Evolutionary conservation across 495 filamentous ascomycete genomes (phyloP).

Genomic region (Penicillium malachiteum): DNA sequence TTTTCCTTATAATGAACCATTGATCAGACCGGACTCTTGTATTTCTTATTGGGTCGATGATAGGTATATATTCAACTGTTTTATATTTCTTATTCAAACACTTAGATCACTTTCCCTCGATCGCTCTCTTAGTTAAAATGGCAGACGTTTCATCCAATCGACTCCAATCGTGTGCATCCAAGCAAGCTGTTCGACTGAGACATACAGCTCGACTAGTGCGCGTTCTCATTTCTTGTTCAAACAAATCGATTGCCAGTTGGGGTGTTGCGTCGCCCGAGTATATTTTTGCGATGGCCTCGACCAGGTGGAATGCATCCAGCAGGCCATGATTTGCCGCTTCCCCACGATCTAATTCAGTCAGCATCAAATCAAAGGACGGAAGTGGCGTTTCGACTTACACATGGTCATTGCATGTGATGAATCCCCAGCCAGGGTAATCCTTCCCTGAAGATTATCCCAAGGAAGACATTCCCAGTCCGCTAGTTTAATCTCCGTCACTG

Average conservation of each 20-base stretch:
- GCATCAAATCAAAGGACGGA: neutral
- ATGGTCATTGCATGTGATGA: conserved; percentile 65
- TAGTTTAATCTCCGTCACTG: conserved; percentile 49
- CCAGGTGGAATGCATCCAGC: conserved; percentile 39
- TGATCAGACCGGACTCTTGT: no score
- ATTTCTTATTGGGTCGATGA: no score
- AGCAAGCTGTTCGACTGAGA: conserved; percentile 55
- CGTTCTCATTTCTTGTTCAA: conserved; percentile 51
- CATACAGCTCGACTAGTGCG: conserved; percentile 52
- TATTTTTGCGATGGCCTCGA: conserved; percentile 20
- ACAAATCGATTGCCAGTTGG: conserved; percentile 42
- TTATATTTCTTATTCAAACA: neutral
- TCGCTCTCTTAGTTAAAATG: conserved; percentile 25
- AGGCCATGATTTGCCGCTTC: conserved; percentile 60
- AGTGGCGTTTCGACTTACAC: conserved; percentile 32
- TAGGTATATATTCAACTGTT: neutral
- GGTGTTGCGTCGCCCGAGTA: conserved; percentile 14
- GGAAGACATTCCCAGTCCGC: conserved; percentile 47
- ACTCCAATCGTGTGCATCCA: conserved; percentile 58
- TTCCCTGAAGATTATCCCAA: conserved; percentile 49
- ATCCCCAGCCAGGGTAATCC: conserved; percentile 57
- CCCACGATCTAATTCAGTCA: conserved; percentile 37
- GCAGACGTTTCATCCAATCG: conserved; percentile 29
- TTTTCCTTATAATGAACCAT: no score
- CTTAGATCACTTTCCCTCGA: conserved; percentile 2